Base-by-base conservation (phyloP, 768 basidiomycete genomes). In the Filobasidium floriforme region DNA sequence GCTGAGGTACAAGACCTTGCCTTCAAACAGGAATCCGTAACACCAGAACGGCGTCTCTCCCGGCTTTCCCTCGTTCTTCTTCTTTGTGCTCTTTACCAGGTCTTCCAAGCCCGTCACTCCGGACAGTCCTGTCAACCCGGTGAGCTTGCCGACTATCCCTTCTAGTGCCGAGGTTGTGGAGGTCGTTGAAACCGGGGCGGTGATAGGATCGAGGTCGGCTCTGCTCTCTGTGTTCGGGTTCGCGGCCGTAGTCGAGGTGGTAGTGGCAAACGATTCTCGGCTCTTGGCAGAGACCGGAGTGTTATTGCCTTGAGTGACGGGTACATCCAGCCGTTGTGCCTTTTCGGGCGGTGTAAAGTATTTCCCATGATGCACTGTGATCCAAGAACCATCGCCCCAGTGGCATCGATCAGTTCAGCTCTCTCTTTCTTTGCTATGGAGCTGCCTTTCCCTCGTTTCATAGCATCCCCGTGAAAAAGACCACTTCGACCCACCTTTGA, bases 1-100 rank as follows among this genome's bases (percentile, higher is more conserved):
- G 29, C 88, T 87, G 66, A 94, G 82, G 79, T 93, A 93, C 15
- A 85, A 81, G 55, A 93, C 78, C 37, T 83, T 79, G 41, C 87
- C 80, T 71, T 87, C 83, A 55, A 81, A 80, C 65, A 80, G 70
- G 75, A 77, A 80, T 4, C 75, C 74, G 19, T 77, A 73, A 62
- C 77, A 80, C 46, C 74, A 76, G 49, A 79, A 73, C 3, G 77
- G 77, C 57, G 73, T 62, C 10, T 72, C 49, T 41, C 54, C 51
- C 9, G n/a, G 32, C 26, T 61, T 43, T 3, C 18, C 40, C 26
- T 61, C 60, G 43, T 66, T 60, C 4, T 59, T 29, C n/a, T 57
- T 51, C 37, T 52, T 41, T n/a, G n/a, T n/a, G n/a, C n/a, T n/a
- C 14, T 43, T 43, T 7, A 66, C 29, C 40, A 61, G 60, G 32